These are phyloP conservation scores for Alternaria atra DNA, from an alignment of 2,329 filamentous ascomycete genomes.

Conservation along the genomic window DNA sequence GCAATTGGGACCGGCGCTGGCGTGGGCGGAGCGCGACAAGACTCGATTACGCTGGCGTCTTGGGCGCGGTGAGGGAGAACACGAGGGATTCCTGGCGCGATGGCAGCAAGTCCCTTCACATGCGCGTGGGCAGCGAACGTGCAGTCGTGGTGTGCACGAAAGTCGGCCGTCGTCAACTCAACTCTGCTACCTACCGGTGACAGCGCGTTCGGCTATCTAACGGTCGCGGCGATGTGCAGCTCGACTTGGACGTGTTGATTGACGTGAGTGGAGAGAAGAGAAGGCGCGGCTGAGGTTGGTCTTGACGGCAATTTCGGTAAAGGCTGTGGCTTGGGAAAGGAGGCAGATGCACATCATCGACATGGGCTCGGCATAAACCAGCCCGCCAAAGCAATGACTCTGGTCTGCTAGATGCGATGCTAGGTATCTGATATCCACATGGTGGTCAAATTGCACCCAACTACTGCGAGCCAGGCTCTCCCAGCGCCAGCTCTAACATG, in stretches of 20 bases:
- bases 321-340: conserved; percentile 24
- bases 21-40: conserved; percentile 11
- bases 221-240: conserved; percentile 24
- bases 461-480: conserved; percentile 7
- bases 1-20: conserved; percentile 3
- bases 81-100: conserved; percentile 7
- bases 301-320: conserved; percentile 26
- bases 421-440: neutral
- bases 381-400: conserved; percentile 18
- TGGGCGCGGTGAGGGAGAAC: conserved; percentile 7
- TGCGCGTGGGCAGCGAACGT: conserved; percentile 19
- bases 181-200: conserved; percentile 7
- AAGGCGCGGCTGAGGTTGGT: conserved; percentile 39
- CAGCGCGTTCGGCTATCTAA: conserved; percentile 24
- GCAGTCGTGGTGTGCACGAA: conserved; percentile 1
- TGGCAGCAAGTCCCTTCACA: conserved; percentile 23
- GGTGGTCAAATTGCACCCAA: conserved; percentile 18
- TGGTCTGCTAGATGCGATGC: conserved; percentile 3
- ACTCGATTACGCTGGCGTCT: conserved; percentile 6
- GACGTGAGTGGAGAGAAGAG: conserved; percentile 43
- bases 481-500: conserved; percentile 16
- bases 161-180: neutral
- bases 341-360: conserved; percentile 31
- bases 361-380: conserved; percentile 23
- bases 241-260: conserved; percentile 27